Base-by-base conservation (phyloP, 208 protist species). In the Trypanosoma avium region DNA sequence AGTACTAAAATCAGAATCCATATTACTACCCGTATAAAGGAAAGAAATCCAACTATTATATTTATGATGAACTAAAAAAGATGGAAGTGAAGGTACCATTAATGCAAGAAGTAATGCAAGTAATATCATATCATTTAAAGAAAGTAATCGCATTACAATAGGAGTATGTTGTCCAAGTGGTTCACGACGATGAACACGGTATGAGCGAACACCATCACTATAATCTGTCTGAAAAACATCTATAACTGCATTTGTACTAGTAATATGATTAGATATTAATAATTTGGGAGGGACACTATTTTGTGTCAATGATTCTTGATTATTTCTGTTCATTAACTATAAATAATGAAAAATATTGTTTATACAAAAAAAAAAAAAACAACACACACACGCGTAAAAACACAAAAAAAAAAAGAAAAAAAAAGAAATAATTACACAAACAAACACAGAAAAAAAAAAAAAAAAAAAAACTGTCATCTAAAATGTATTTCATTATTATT, bases 121-220 rank as follows among this genome's bases (percentile, higher is more conserved):
- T 1, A 61, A 21, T 26, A 62, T 54, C 2, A 61, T 26, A 40
- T 69, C 63, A 19, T 69, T 61, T 27, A 56, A 26, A 9, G 63
- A 61, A 4, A 69, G 21, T 19, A 61, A 3, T 24, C 45, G 40
- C n/a, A 61, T 12, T 21, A 57, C 7, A 4, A 32, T 7, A 17
- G 30, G 63, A 5, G 36, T 42, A 26, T 43, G 33, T 17, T 24
- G 33, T 0, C 49, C 40, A 30, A 61, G 42, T 27, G 47, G 4
- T 32, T 36, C 32, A 42, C 63, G 72, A 6, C 81, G 70, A 29
- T 70, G 81, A 32, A 94, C 72, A 4, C 81, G 73, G 40, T 94
- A 94, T 8, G 67, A 77, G 0, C 88, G 82, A 70, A 94, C 81
- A n/a, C 72, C 77, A 26, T 87, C 77, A 61, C 85, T 86, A 73